Evolutionary conservation across 139 green algal genomes (phyloP).

Genomic region (Auxenochlorella protothecoides): DNA sequence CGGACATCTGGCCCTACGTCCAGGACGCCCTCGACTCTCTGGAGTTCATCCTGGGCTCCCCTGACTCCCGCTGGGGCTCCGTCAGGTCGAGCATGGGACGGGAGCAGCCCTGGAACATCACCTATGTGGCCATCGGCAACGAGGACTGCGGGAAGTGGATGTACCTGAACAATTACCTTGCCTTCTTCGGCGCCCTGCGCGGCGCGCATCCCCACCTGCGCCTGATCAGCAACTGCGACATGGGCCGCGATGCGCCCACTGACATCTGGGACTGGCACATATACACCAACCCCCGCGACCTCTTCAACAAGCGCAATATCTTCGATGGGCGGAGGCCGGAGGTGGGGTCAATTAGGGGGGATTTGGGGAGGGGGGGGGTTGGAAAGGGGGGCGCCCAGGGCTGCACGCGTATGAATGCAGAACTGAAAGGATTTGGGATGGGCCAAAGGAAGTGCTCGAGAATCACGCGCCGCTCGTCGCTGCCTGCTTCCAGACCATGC

Average conservation of each 20-base stretch:
- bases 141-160: constrained; percentile 43
- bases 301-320: constrained; percentile 12
- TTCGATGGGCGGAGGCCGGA: too few relatives aligned
- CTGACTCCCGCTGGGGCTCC: constrained; percentile 32
- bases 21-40: constrained; percentile 47
- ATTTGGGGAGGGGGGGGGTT: too few relatives aligned
- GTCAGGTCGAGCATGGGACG: constrained; percentile 49
- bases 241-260: constrained; percentile 29
- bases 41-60: constrained; percentile 43
- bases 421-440: not conserved
- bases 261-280: constrained; percentile 41
- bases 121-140: constrained; percentile 56
- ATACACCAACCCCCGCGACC: constrained; percentile 30
- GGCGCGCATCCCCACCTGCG: constrained; percentile 33
- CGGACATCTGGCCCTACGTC: constrained; percentile 12
- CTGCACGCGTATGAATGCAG: not conserved
- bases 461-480: constrained; percentile 1
- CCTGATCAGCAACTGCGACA: constrained; percentile 50
- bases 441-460: too few relatives aligned
- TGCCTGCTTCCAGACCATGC: not conserved
- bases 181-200: constrained; percentile 34
- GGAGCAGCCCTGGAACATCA: constrained; percentile 43
- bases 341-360: too few relatives aligned
- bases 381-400: not conserved
- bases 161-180: constrained; percentile 37